These are phyloP conservation scores for Nitzschia palea DNA, from an alignment of 108 stramenopile genomes.

Conservation along the genomic window DNA sequence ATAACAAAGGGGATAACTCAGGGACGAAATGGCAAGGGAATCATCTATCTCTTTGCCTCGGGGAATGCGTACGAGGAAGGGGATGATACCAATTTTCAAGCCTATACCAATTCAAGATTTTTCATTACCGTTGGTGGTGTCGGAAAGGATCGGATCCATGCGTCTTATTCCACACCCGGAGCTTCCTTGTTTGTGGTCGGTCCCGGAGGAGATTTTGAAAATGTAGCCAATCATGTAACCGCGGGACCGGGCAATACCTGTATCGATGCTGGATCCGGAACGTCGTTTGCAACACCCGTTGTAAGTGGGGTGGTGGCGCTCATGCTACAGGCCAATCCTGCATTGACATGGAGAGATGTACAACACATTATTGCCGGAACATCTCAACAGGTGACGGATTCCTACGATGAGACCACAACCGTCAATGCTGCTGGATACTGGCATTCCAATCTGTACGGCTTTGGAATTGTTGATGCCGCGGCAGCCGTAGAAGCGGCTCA, in stretches of 20 bases:
- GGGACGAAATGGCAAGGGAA: conserved; percentile 53
- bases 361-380: conserved; percentile 44
- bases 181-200: conserved; percentile 40
- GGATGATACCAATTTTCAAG: conserved; percentile 42
- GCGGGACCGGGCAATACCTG: conserved; percentile 29
- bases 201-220: conserved; percentile 42
- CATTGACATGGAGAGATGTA: conserved; percentile 51
- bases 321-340: conserved; percentile 47
- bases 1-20: conserved; percentile 17
- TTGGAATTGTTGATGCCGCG: conserved; percentile 51
- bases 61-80: conserved; percentile 42
- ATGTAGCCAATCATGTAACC: conserved; percentile 13
- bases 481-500: conserved; percentile 31
- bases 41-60: conserved; percentile 43
- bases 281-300: conserved; percentile 42
- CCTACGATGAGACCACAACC: conserved; percentile 5
- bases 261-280: conserved; percentile 27
- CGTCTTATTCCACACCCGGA: conserved; percentile 42
- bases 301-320: conserved; percentile 50
- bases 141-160: conserved; percentile 33
- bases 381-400: conserved; percentile 14
- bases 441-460: conserved; percentile 45
- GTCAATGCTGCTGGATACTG: conserved; percentile 35
- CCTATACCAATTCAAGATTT: conserved; percentile 33
- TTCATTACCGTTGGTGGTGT: conserved; percentile 50